phyloP scores from a whole-genome alignment of 1,284 basidiomycete genomes.

The Lentinula novae-zelandiae region DNA sequence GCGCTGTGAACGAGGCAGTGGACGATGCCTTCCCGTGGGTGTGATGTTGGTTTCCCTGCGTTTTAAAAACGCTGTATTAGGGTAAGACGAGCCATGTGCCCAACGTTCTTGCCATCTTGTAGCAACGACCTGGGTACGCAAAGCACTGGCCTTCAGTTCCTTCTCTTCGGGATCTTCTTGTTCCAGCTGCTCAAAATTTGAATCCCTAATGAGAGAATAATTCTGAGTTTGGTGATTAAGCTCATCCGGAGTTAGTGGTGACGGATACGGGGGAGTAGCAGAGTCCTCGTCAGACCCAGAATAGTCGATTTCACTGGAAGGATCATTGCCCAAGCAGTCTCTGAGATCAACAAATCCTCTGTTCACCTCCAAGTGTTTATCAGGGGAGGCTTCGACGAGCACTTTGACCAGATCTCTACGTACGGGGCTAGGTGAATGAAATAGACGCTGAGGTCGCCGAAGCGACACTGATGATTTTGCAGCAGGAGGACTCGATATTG shows the following conservation, averaged over 20 bases:
- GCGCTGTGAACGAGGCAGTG: background rate
- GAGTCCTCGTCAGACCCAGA: constrained; percentile 23
- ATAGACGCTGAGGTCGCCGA: constrained; percentile 9
- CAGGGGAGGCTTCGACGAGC: constrained; percentile 30
- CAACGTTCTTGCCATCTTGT: constrained; percentile 61
- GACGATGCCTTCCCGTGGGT: constrained; percentile 31
- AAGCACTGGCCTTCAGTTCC: constrained; percentile 22
- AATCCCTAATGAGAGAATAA: no score
- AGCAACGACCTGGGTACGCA: constrained; percentile 42
- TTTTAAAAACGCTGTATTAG: constrained; percentile 20
- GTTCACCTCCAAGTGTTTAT: background rate
- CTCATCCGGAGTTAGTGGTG: constrained; percentile 11
- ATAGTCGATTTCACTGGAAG: constrained; percentile 46
- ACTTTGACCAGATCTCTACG: constrained; percentile 20
- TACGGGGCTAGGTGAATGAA: constrained; percentile 6
- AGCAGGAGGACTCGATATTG: constrained; percentile 58
- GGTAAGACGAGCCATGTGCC: constrained; percentile 25
- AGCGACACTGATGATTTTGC: background rate
- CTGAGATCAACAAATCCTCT: constrained; percentile 40
- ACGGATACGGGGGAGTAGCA: constrained; percentile 6
- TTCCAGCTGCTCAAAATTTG: background rate
- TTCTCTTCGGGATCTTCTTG: constrained; percentile 27
- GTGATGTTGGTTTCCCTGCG: constrained; percentile 43
- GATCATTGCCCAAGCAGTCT: constrained; percentile 38
- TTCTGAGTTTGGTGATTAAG: background rate